phyloP scores from a whole-genome alignment of 306 rosid genomes.

The Prunus campanulata region DNA sequence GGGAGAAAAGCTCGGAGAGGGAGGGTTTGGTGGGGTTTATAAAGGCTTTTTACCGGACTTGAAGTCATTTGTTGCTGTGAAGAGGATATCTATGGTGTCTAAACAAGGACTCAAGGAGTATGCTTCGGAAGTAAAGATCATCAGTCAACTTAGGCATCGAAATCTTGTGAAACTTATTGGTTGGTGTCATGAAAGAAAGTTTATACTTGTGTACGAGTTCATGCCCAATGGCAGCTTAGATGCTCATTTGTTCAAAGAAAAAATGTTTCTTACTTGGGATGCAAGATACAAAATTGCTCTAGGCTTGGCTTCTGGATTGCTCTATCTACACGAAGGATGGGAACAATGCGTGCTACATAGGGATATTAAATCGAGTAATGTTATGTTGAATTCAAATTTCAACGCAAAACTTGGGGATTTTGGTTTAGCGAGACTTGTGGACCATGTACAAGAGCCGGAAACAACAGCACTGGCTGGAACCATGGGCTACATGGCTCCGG shows the following conservation, averaged over 20 bases:
- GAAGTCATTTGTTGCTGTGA: too few relatives aligned
- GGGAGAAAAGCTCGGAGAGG: not conserved
- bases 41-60: not conserved
- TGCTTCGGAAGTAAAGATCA: not conserved
- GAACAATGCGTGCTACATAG: too few relatives aligned
- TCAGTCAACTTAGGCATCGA: not conserved
- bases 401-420: not conserved
- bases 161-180: not conserved
- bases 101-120: not conserved
- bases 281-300: not conserved
- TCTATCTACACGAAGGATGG: too few relatives aligned
- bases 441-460: not conserved
- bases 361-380: too few relatives aligned
- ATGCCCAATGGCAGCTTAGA: not conserved
- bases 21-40: not conserved
- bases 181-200: not conserved
- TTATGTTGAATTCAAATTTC: too few relatives aligned
- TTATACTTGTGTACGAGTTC: not conserved
- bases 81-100: not conserved
- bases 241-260: not conserved
- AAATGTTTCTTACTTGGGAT: not conserved
- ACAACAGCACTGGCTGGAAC: slow-evolving; percentile 1
- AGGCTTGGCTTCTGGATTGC: not conserved
- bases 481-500: too few relatives aligned
- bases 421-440: not conserved